Base-by-base conservation (phyloP, 2,329 filamentous ascomycete species). In the Colletotrichum sidae region DNA sequence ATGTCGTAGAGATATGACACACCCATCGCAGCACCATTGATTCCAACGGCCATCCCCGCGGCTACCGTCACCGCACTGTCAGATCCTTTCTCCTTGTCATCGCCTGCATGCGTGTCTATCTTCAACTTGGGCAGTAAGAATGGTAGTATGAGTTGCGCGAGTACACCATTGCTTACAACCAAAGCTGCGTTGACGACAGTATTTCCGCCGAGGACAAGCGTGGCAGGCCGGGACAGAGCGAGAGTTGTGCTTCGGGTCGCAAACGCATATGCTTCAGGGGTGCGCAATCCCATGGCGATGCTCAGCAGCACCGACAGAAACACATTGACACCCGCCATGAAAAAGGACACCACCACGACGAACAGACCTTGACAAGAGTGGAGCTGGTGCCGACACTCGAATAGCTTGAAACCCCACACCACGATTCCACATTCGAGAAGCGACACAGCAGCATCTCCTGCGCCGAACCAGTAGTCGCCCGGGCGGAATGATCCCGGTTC, bases 1-100 rank as follows among this genome's bases (percentile, higher is more conserved):
- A 79, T 80, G 72, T 87, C 84, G 60, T 88, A 86, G 12, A 88
- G 76, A 65, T 86, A 84, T 0, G 86, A 80, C 0, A 86, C 86
- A 2, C 86, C 86, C 84, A 88, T 87, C 4, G 86, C 86, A 0
- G 85, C 85, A 1, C 84, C 84, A 68, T 88, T 88, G 75, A 88
- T 82, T 3, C 86, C 86, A 53, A 87, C 79, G 0, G 84, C 79
- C 41, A 85, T 78, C 41, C 86, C 86, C 0, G 81, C 77, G 1
- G 84, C 84, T 2, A 87, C 79, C 0, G 77, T 81, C 2, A 72
- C 61, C 0, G 80, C 72, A 57, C 78, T 41, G 39, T 52, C 47
- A n/a, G 6, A 12, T 7, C 10, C 25, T n/a, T 45, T 7, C 39
- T 56, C 35, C n/a, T 45, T 45, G 33, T 13, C 44, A 1, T 42